phyloP scores from a whole-genome alignment of 306 rosid species.

The Sicyos baderoa region DNA sequence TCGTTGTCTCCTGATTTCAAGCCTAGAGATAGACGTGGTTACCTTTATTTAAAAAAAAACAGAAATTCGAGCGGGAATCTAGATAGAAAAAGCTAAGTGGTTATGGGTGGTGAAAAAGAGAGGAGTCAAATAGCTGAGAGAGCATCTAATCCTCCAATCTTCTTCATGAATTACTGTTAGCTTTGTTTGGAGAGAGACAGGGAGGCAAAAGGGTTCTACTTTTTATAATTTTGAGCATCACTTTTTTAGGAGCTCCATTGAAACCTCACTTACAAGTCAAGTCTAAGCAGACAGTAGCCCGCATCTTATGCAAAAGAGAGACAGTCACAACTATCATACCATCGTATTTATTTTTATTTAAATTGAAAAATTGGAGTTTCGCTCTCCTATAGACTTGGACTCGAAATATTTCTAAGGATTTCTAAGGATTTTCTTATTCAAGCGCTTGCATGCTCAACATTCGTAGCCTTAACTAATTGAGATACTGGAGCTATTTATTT shows the following conservation, averaged over 20 bases:
- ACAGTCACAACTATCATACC: background rate
- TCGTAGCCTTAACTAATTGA: no score
- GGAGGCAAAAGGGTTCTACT: background rate
- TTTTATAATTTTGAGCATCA: constrained; percentile 8
- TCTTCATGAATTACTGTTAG: background rate
- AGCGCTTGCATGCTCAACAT: no score
- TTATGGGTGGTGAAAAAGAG: background rate
- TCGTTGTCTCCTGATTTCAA: no score
- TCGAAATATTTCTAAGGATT: no score
- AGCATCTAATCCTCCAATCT: constrained; percentile 12
- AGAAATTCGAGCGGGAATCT: no score
- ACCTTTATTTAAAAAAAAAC: no score
- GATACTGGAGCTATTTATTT: no score
- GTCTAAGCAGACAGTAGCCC: constrained; percentile 17
- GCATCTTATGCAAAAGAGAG: constrained; percentile 11
- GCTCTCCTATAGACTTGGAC: no score
- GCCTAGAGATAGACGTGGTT: no score
- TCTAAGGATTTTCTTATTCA: no score
- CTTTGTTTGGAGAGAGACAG: constrained; percentile 11
- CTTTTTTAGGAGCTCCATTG: constrained; percentile 3
- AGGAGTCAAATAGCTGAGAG: background rate
- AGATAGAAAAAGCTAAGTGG: background rate
- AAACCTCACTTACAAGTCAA: constrained; percentile 19
- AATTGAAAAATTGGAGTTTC: no score
- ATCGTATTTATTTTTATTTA: background rate